phyloP scores from a whole-genome alignment of 1,284 basidiomycete genomes.

The Trichosporon inkin region DNA sequence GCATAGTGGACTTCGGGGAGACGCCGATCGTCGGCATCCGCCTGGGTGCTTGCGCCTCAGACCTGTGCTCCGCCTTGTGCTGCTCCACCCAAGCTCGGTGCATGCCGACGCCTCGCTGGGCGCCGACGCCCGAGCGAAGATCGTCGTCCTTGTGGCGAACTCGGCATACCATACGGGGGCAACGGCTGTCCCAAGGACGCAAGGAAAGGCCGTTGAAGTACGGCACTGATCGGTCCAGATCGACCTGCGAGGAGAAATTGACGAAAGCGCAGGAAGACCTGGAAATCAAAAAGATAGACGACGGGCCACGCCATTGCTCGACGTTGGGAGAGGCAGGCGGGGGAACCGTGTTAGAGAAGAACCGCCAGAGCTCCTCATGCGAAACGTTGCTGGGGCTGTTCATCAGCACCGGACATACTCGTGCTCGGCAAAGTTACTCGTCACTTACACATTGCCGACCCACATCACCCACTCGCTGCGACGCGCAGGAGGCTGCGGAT shows the following conservation, averaged over 20 bases:
- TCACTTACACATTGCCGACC: constrained; percentile 54
- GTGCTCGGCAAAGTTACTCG: neutral
- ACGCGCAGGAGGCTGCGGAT: constrained; percentile 54
- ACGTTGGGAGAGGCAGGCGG: constrained; percentile 21
- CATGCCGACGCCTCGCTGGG: constrained; percentile 78
- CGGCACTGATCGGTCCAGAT: constrained; percentile 64
- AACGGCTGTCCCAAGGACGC: constrained; percentile 61
- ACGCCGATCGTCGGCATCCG: constrained; percentile 11
- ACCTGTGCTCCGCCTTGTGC: constrained; percentile 34
- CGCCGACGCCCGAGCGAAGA: constrained; percentile 81
- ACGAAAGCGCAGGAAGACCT: constrained; percentile 91
- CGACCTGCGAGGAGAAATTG: constrained; percentile 67
- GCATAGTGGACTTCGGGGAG: constrained; percentile 30
- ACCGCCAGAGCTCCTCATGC: constrained; percentile 81
- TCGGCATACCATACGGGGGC: constrained; percentile 79
- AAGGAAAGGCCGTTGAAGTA: constrained; percentile 59
- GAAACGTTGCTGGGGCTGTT: constrained; percentile 62
- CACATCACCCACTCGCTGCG: constrained; percentile 94
- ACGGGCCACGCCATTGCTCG: constrained; percentile 58
- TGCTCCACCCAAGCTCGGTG: constrained; percentile 73
- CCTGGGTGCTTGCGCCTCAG: constrained; percentile 4
- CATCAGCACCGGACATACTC: neutral
- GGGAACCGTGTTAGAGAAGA: constrained; percentile 60
- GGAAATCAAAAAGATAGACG: constrained; percentile 86
- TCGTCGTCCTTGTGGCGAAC: constrained; percentile 80